Base-by-base conservation (phyloP, 1,284 basidiomycete genomes). In the Mycosarcoma maydis region DNA sequence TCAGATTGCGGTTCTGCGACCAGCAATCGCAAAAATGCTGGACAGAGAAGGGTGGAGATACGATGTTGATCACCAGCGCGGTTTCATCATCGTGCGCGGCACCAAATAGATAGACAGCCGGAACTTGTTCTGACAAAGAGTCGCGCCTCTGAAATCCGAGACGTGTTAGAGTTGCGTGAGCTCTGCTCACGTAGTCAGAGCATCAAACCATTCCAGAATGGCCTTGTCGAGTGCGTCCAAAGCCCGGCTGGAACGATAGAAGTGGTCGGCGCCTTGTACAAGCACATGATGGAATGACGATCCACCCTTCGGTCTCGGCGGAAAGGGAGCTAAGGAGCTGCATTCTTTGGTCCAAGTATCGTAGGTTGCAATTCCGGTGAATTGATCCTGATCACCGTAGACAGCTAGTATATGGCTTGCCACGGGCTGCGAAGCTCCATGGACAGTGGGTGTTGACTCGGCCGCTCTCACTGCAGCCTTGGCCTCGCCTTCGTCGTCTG, bases 11-110 rank as follows among this genome's bases (percentile, higher is more conserved):
- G 67, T 83, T 38, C 61, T 83, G 24, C 67, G 75, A 0, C 82
- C 82, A 0, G 80, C 80, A 11, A 74, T 83, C 7, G 70, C 71
- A 6, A 75, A 74, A 51, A 73, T 78, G 68, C 61, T 82, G 40
- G 76, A 81, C 44, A 45, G 75, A 24, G 68, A 81, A 16, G 80
- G 81, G 0, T 82, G 81, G 81, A 62, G 70, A 14, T 69, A 64
- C 37, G 72, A 73, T 37, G 57, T 68, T 20, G 68, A 74, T 43
- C 64, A 67, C 33, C 41, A 42, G 26, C 46, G 59, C 11, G 68
- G 72, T 22, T 44, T 57, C 30, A 73, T 73, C 17, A 54, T 46
- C n/a, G 71, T 73, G 29, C 50, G 66, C 3, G 71, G 71, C 9
- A 44, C 51, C 26, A 73, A 52, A n/a, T 69, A 68, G 58, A 38